Conservation (phyloP, 2,329 filamentous ascomycete genomes). For the Claviceps sp. region DNA sequence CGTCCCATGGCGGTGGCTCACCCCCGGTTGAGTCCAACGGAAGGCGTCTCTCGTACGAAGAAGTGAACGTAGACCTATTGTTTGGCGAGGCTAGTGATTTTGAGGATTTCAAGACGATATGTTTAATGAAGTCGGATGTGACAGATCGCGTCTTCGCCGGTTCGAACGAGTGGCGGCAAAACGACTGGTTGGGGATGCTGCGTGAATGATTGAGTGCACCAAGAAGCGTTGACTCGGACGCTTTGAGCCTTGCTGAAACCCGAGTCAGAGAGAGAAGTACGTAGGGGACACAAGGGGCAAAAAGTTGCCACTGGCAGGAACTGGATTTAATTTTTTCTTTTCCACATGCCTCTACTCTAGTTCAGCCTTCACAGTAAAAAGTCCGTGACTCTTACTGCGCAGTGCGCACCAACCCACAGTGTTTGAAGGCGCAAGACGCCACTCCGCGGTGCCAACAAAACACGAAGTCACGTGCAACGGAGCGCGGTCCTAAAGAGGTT, state of each 20-base stretch:
- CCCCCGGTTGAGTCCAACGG: not conserved
- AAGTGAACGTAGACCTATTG: not conserved
- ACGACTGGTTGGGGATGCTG: no score
- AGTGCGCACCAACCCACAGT: slow-evolving; percentile 17
- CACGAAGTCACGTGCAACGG: slow-evolving; percentile 20
- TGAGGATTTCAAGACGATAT: no score
- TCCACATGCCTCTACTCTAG: not conserved
- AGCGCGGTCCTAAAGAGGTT: slow-evolving; percentile 3
- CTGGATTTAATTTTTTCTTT: slow-evolving; percentile 8
- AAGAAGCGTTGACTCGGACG: not conserved
- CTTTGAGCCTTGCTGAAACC: no score
- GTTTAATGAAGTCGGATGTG: not conserved
- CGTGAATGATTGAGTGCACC: not conserved
- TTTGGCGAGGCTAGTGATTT: not conserved
- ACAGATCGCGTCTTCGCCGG: not conserved
- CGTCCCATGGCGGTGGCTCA: slow-evolving; percentile 15
- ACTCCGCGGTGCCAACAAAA: slow-evolving; percentile 15
- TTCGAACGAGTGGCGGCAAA: no score
- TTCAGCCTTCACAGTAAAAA: slow-evolving; percentile 6
- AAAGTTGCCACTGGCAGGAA: slow-evolving; percentile 14
- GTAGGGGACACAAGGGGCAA: slow-evolving; percentile 6
- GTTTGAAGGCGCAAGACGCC: slow-evolving; percentile 8
- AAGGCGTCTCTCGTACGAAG: not conserved
- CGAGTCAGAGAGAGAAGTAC: not conserved
- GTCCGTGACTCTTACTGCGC: not conserved